Conservation (phyloP, 2,329 filamentous ascomycete species). For the Calonectria crousiana region DNA sequence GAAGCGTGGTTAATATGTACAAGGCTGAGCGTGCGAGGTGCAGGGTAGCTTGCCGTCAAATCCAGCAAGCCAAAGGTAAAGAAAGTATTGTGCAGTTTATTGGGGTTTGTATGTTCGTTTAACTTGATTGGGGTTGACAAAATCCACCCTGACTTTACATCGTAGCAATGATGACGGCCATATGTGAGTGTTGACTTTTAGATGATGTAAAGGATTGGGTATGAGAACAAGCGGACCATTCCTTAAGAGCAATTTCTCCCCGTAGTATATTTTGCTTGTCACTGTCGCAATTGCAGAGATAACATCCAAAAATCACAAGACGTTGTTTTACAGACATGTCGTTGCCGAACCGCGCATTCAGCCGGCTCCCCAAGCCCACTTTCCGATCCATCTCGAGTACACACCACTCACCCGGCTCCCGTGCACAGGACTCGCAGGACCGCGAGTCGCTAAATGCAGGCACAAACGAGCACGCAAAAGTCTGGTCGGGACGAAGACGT, state of each 20-base stretch:
- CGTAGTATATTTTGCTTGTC: neutral
- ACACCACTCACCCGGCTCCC: conserved; percentile 42
- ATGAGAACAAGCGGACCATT: neutral
- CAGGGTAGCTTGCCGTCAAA: neutral
- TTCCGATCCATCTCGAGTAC: conserved; percentile 51
- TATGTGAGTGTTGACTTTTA: neutral
- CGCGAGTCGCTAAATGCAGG: conserved; percentile 74
- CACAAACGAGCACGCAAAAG: conserved; percentile 75
- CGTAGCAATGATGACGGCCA: neutral
- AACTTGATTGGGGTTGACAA: neutral
- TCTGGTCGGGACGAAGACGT: conserved; percentile 73
- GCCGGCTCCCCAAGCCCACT: conserved; percentile 24
- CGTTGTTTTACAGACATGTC: conserved; percentile 32
- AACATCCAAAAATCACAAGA: neutral
- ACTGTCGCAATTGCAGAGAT: neutral
- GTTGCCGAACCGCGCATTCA: conserved; percentile 30
- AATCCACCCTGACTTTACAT: neutral
- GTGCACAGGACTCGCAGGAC: conserved; percentile 67
- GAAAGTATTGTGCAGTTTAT: neutral
- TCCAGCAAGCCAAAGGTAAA: neutral
- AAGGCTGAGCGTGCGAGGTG: neutral
- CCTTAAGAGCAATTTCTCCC: neutral
- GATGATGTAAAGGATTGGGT: neutral
- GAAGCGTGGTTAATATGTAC: neutral
- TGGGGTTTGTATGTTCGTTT: neutral